A percentile compares a stretch with the other conserved stretches of the same genome.
Evolutionary conservation across 2,329 filamentous ascomycete genomes (phyloP).

Genomic region (Hirsutella minnesotensis): DNA sequence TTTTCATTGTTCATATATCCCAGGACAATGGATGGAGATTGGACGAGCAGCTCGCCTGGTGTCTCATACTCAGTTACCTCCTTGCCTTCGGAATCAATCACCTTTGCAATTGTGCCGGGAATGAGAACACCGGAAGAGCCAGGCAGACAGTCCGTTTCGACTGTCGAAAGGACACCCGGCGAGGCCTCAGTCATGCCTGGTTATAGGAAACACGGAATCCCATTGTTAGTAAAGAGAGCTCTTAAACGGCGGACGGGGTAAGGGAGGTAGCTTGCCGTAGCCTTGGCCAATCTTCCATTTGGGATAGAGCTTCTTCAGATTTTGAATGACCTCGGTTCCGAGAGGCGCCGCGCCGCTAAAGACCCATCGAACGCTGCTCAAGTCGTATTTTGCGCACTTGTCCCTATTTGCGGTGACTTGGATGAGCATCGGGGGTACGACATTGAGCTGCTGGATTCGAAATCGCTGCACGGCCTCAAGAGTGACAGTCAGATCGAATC

Average conservation of each 20-base stretch:
- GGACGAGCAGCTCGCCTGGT: slow-evolving; percentile 71
- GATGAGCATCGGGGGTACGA: slow-evolving; percentile 73
- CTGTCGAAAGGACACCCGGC: slow-evolving; percentile 51
- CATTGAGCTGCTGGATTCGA: slow-evolving; percentile 54
- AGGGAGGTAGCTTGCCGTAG: slow-evolving; percentile 44
- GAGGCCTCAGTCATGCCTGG: slow-evolving; percentile 63
- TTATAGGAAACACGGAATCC: not conserved
- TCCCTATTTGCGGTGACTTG: slow-evolving; percentile 53
- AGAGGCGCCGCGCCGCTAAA: slow-evolving; percentile 69
- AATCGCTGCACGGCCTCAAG: slow-evolving; percentile 54
- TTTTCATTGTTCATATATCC: slow-evolving; percentile 82
- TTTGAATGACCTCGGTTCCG: slow-evolving; percentile 54
- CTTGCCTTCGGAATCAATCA: slow-evolving; percentile 53
- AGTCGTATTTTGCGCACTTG: slow-evolving; percentile 50
- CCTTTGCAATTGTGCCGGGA: slow-evolving; percentile 48
- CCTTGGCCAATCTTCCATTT: slow-evolving; percentile 57
- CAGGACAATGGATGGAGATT: slow-evolving; percentile 63
- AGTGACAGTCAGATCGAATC: slow-evolving; percentile 60
- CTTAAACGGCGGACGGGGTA: not conserved
- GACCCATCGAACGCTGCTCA: slow-evolving; percentile 51
- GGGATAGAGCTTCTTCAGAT: slow-evolving; percentile 49
- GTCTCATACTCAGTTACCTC: slow-evolving; percentile 59
- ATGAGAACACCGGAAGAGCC: slow-evolving; percentile 59
- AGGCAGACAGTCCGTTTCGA: slow-evolving; percentile 47
- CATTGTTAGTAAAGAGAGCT: fast-evolving